Conservation (phyloP, 305 asterid genomes). For the Fraxinus dipetala region DNA sequence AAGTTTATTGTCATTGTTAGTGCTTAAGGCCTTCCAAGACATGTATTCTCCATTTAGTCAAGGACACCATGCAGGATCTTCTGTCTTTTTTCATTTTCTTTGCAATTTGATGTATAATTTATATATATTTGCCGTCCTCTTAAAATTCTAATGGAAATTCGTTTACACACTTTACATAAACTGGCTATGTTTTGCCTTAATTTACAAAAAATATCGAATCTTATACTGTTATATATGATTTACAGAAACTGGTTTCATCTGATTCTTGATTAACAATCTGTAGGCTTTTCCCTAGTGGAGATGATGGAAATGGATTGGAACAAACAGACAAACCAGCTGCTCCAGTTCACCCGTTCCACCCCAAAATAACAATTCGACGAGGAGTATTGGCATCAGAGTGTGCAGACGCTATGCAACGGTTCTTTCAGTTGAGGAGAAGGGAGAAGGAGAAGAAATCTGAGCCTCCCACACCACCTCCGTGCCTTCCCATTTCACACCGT, state of each 20-base stretch:
- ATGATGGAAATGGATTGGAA: constrained; percentile 46
- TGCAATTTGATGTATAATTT: background rate
- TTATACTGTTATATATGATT: background rate
- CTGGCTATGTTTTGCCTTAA: background rate
- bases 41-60: background rate
- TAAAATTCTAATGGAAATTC: background rate
- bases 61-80: background rate
- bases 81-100: background rate
- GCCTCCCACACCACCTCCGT: constrained; percentile 50
- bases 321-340: constrained; percentile 66
- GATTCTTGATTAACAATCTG: constrained; percentile 8
- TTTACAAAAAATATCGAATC: background rate
- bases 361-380: constrained; percentile 68
- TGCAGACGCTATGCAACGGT: constrained; percentile 87
- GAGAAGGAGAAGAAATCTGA: constrained; percentile 50
- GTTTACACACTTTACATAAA: background rate
- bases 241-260: background rate
- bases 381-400: constrained; percentile 77
- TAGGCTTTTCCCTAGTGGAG: constrained; percentile 89
- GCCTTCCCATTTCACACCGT: constrained; percentile 57
- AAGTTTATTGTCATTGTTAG: background rate
- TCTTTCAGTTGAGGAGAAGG: constrained; percentile 78
- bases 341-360: constrained; percentile 95
- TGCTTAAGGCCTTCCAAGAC: background rate
- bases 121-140: background rate